These are phyloP conservation scores for Kwoniella shivajii DNA, from an alignment of 1,284 basidiomycete genomes.

Conservation along the genomic window DNA sequence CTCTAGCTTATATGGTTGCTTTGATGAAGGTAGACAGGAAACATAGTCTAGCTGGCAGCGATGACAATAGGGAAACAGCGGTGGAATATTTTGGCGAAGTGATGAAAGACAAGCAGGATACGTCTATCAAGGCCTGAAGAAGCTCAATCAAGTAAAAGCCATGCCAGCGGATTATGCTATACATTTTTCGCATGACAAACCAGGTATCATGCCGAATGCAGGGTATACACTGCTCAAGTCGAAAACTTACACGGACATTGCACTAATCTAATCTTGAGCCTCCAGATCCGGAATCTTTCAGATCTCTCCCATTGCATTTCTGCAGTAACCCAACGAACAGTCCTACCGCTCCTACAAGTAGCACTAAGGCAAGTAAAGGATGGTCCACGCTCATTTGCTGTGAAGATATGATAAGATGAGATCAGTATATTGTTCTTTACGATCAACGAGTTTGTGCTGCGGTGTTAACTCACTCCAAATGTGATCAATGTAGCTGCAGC, in stretches of 20 bases:
- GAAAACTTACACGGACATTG: too few species aligned
- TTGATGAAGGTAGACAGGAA: neutral
- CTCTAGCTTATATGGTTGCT: neutral
- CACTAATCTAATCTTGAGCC: conserved; percentile 30
- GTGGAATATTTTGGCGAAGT: neutral
- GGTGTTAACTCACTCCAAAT: conserved; percentile 22
- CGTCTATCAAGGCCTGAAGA: neutral
- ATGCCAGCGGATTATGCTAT: too few species aligned
- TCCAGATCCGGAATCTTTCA: conserved; percentile 19
- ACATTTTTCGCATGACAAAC: too few species aligned
- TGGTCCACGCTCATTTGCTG: conserved; percentile 44
- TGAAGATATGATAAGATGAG: neutral
- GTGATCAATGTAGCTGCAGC: conserved; percentile 37
- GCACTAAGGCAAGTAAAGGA: conserved; percentile 45
- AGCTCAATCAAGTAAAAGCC: neutral
- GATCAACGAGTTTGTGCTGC: conserved; percentile 1
- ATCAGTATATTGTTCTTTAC: conserved; percentile 10
- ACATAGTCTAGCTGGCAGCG: neutral
- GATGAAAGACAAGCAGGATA: neutral
- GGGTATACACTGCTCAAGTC: conserved; percentile 10
- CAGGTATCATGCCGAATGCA: conserved; percentile 14
- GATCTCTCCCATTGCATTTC: conserved; percentile 36
- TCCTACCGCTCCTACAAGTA: conserved; percentile 37
- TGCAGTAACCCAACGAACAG: conserved; percentile 41
- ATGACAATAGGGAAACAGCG: neutral